Evolutionary conservation across 2,329 filamentous ascomycete genomes (phyloP).

Genomic region (Arachnopeziza araneosa): DNA sequence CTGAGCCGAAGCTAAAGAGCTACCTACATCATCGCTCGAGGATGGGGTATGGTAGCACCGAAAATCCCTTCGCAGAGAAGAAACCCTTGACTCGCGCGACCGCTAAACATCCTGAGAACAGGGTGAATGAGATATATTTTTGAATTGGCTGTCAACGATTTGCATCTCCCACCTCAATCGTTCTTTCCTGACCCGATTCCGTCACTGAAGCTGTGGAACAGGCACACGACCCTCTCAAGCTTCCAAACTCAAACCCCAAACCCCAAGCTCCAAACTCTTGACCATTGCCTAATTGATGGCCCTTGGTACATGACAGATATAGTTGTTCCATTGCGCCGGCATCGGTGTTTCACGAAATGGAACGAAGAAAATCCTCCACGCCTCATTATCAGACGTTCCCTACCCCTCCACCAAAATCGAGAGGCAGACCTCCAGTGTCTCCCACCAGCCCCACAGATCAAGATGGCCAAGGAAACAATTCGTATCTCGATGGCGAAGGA

Average conservation of each 20-base stretch:
- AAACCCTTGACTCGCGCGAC: background rate
- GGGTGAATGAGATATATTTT: background rate
- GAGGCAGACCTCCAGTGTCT: slow-evolving; percentile 38
- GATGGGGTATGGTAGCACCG: background rate
- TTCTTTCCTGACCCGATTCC: background rate
- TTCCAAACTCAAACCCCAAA: background rate
- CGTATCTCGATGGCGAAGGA: slow-evolving; percentile 29
- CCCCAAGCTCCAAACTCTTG: background rate
- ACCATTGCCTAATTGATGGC: background rate
- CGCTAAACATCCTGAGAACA: background rate
- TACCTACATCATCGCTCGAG: background rate
- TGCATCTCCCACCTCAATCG: background rate
- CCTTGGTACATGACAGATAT: background rate
- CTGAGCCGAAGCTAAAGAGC: background rate
- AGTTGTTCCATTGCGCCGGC: background rate
- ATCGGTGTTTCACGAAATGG: slow-evolving; percentile 9
- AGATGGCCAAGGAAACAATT: slow-evolving; percentile 29
- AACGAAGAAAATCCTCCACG: slow-evolving; percentile 34
- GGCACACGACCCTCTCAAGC: background rate
- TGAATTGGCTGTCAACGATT: background rate
- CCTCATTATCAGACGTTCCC: slow-evolving; percentile 79
- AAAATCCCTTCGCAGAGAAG: background rate
- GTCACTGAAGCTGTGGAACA: background rate
- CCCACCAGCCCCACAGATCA: slow-evolving; percentile 30
- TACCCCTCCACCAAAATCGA: slow-evolving; percentile 63